These are phyloP conservation scores for Exserohilum turcica DNA, from an alignment of 2,329 filamentous ascomycete species.

Conservation along the genomic window DNA sequence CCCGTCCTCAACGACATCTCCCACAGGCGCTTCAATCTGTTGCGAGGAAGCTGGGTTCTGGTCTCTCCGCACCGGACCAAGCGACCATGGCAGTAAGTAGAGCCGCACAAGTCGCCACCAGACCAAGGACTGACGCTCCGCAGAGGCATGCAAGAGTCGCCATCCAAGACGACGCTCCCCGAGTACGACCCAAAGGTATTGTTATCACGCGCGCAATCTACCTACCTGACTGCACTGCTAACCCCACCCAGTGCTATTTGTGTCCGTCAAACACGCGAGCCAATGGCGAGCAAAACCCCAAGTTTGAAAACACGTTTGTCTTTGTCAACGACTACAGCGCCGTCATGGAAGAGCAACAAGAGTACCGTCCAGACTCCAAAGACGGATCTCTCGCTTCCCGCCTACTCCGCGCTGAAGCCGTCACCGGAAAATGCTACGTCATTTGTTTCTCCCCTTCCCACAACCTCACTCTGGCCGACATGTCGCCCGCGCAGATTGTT, in stretches of 20 bases:
- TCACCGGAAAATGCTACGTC: slow-evolving; percentile 96
- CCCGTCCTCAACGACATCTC: slow-evolving; percentile 83
- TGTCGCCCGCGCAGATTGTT: slow-evolving; percentile 75
- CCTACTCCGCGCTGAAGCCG: slow-evolving; percentile 80
- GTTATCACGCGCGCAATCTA: slow-evolving; percentile 6
- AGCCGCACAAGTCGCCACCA: background rate
- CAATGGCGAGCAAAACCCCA: slow-evolving; percentile 82
- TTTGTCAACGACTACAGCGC: slow-evolving; percentile 99
- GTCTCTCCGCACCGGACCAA: slow-evolving; percentile 97
- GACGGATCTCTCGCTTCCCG: slow-evolving; percentile 67
- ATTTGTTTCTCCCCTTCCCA: slow-evolving; percentile 92
- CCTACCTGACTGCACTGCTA: slow-evolving; percentile 15
- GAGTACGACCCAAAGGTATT: slow-evolving; percentile 72
- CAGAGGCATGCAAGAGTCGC: slow-evolving; percentile 56
- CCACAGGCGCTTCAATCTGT: slow-evolving; percentile 89
- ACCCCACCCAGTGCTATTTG: slow-evolving; percentile 75
- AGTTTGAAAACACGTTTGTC: slow-evolving; percentile 85
- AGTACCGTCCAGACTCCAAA: slow-evolving; percentile 66
- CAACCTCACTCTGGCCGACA: slow-evolving; percentile 90
- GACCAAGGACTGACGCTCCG: slow-evolving; percentile 15
- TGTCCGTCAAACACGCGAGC: slow-evolving; percentile 91
- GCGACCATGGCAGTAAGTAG: slow-evolving; percentile 92
- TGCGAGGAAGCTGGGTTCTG: slow-evolving; percentile 88
- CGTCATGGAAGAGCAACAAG: slow-evolving; percentile 88
- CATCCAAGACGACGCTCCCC: slow-evolving; percentile 61